Evolutionary conservation across 176 grass and related monocot species (phyloP), one percentile per base, ranked within the genome.

Genomic region (Themeda triandra): DNA sequence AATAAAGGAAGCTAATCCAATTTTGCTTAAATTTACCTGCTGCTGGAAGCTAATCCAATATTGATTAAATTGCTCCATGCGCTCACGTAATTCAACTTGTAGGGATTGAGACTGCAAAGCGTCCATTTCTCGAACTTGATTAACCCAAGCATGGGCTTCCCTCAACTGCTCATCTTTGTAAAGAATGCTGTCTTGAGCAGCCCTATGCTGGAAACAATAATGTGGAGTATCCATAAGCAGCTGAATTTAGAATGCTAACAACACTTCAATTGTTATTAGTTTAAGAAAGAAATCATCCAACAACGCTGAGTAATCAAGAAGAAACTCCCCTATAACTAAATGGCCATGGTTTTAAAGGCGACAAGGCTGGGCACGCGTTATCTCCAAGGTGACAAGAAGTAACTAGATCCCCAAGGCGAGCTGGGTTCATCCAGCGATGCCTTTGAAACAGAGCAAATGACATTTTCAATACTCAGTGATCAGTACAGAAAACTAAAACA

Each of bases 121-220:
- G 87, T 99, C 96, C 88, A 96, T 92, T 83, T 99, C 96, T 94
- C 93, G 96, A 79, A 94, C 96, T 82, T 92, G 87, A 77, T 87
- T 17, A 71, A 99, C 88, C 96, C 96, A 99, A 77, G 91, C 69
- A 83, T 99, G 96, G 59, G 92, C 96, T 65, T 99, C 96, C 79
- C 96, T 99, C 79, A 99, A 88, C 68, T 99, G 96, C 80, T 96
- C 93, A 62, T 99, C 96, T 88, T 99, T 99, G 84, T 92, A 99
- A 87, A 94, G 71, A 81, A 99, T 88, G 71, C 78, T 96, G 17
- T 99, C 96, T 78, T 96, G 96, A 84, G 96, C 88, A 93, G 86
- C 88, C 84, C 91, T 94, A 89, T 99, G 88, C 96, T 99, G 89
- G 60, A 84, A 82, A 79, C 70, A 89, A 80, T 66, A 82, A 80